Base-by-base conservation (phyloP, 2,329 filamentous ascomycete genomes). In the Penicillium sp. region DNA sequence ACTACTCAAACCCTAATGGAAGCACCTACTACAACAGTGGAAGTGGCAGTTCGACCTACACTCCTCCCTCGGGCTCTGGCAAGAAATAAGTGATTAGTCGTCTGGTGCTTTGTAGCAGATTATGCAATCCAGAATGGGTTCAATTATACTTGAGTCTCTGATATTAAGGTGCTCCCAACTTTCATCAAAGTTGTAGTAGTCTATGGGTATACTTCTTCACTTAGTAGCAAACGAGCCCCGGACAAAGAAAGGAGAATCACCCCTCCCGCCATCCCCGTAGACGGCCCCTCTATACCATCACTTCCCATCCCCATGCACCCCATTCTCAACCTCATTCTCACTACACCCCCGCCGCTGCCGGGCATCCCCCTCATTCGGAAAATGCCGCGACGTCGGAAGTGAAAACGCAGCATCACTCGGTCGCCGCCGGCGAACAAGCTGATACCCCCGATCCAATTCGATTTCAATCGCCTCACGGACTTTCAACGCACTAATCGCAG, bases 381-480 rank as follows among this genome's bases (percentile, higher is more conserved):
- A 63, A 47, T 62, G 68, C 19, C 62, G 66, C 2, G 56, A 35
- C 9, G 59, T 37, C 14, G 64, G 60, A 39, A 62, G 50, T n/a
- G 63, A 56, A 43, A 50, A 54, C 16, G 35, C n/a, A 4, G 47
- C 33, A 55, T 75, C 74, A 36, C 68, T 68, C 5, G 73, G 73
- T 46, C 69, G 67, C 40, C 74, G 69, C 27, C 71, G 84, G 60
- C 91, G 81, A 0, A 94, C 89, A 58, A 89, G 80, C 74, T 96
- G 90, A 74, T 96, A 97, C 0, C 91, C 90, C 49, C 88, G 81
- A 73, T 97, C 93, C 11, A 98, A 81, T 72, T 96, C 92, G 56
- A 92, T 89, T 75, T 98, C 94, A 7, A 98, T 84, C 4, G 88
- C 89, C 74, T 91, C 95, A 6, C 94, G 81, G 6, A 96, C 88